Conservation (phyloP, 805 yeast species). For the Saccharomyces jurei region DNA sequence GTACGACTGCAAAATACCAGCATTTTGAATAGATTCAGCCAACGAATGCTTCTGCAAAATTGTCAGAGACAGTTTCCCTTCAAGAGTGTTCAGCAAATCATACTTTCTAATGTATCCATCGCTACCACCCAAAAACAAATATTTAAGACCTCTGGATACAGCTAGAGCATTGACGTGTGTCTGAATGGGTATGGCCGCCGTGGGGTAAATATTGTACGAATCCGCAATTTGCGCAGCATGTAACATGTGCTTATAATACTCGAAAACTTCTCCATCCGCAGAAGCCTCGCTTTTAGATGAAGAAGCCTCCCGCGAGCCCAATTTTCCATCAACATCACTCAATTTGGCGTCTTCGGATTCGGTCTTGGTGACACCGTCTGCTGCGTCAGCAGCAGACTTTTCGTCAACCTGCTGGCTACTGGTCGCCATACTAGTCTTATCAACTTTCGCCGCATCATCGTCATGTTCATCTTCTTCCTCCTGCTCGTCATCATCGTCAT, state of each 20-base stretch:
- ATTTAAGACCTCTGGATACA: slow-evolving; percentile 70
- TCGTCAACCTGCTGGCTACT: slow-evolving; percentile 9
- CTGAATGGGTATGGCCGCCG: slow-evolving; percentile 80
- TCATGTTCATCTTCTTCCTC: slow-evolving; percentile 13
- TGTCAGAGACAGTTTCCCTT: slow-evolving; percentile 79
- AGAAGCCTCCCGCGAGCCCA: slow-evolving; percentile 7
- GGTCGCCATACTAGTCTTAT: background rate
- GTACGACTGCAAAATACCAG: slow-evolving; percentile 74
- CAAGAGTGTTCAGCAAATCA: slow-evolving; percentile 77
- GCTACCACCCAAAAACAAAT: slow-evolving; percentile 90
- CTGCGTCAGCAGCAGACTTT: slow-evolving; percentile 17
- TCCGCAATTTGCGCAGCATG: slow-evolving; percentile 45
- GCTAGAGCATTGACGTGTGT: slow-evolving; percentile 72
- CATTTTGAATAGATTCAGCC: slow-evolving; percentile 76
- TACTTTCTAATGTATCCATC: slow-evolving; percentile 90
- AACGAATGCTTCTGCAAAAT: slow-evolving; percentile 85
- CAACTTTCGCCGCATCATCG: slow-evolving; percentile 17
- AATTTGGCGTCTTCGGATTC: slow-evolving; percentile 22
- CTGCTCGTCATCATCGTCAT: slow-evolving; percentile 18
- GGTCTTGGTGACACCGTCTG: slow-evolving; percentile 11
- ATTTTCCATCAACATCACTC: slow-evolving; percentile 15
- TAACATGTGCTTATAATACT: slow-evolving; percentile 27
- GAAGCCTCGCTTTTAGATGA: slow-evolving; percentile 3
- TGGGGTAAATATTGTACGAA: slow-evolving; percentile 66
- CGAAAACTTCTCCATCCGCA: slow-evolving; percentile 15